Evolutionary conservation across 805 yeast species (phyloP).

Genomic region (Candida chauliodis): DNA sequence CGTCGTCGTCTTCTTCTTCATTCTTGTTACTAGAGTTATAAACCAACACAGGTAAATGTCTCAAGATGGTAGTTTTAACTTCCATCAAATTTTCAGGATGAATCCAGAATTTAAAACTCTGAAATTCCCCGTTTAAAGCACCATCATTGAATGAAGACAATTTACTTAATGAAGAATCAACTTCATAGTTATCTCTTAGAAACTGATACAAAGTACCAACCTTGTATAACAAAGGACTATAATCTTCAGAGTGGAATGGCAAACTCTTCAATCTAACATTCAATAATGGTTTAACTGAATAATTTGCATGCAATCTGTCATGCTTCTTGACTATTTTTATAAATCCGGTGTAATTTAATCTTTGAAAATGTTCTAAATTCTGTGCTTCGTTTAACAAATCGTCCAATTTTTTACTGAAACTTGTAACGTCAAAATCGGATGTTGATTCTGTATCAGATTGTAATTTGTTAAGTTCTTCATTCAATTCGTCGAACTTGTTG

Average conservation of each 20-base stretch:
- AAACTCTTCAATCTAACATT: constrained; percentile 82
- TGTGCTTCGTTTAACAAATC: constrained; percentile 70
- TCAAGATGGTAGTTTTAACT: constrained; percentile 89
- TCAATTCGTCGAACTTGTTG: constrained; percentile 64
- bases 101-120: constrained; percentile 87
- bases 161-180: constrained; percentile 46
- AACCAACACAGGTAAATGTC: constrained; percentile 89
- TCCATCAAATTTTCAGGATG: constrained; percentile 94
- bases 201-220: constrained; percentile 78
- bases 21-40: constrained; percentile 46
- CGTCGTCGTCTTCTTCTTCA: constrained; percentile 46
- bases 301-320: constrained; percentile 82
- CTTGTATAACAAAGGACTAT: constrained; percentile 84
- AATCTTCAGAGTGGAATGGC: constrained; percentile 93
- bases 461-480: constrained; percentile 57
- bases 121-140: constrained; percentile 38
- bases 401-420: constrained; percentile 69
- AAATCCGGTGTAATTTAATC: constrained; percentile 93
- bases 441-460: constrained; percentile 53
- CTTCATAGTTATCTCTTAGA: constrained; percentile 66
- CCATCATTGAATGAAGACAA: constrained; percentile 46
- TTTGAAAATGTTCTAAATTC: constrained; percentile 83
- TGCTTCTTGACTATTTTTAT: constrained; percentile 93
- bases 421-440: constrained; percentile 49
- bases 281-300: constrained; percentile 85